These are phyloP conservation scores for Chamaecrista fasciculata DNA, from an alignment of 306 rosid species.

Conservation along the genomic window DNA sequence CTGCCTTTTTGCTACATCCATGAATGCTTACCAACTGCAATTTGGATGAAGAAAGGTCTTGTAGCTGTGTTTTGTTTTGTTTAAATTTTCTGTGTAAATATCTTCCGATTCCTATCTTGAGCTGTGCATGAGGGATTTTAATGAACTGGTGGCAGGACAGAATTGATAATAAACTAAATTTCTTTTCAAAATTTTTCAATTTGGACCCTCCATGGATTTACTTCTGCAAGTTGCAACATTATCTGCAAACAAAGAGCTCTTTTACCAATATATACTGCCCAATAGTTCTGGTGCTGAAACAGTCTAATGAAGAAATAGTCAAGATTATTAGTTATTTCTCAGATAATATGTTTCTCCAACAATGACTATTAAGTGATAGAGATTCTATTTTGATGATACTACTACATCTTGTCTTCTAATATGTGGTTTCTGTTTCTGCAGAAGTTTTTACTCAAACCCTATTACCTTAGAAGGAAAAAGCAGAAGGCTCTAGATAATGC, in stretches of 20 bases:
- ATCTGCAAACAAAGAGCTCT: not conserved
- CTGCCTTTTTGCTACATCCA: conserved; percentile 3
- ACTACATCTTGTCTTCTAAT: conserved; percentile 12
- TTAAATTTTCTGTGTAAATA: conserved; percentile 3
- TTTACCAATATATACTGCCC: not conserved
- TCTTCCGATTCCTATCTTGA: not conserved
- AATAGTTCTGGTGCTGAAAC: conserved; percentile 16
- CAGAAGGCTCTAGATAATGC: conserved; percentile 74
- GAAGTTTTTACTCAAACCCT: conserved; percentile 78
- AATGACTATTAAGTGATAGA: not conserved
- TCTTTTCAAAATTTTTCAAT: not conserved
- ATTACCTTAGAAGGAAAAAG: conserved; percentile 70
- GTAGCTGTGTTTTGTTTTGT: not conserved
- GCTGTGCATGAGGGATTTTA: not conserved
- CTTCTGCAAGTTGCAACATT: not conserved
- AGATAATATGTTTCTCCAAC: not conserved
- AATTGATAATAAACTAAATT: conserved; percentile 21
- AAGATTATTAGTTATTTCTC: conserved; percentile 20
- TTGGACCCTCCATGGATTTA: not conserved
- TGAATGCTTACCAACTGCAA: not conserved
- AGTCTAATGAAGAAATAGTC: not conserved
- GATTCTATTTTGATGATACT: not conserved
- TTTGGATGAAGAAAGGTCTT: not conserved
- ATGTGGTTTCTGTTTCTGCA: conserved; percentile 40
- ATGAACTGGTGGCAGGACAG: not conserved